Evolutionary conservation across 2,329 filamentous ascomycete genomes (phyloP).

Genomic region (Bipolaris cookei): DNA sequence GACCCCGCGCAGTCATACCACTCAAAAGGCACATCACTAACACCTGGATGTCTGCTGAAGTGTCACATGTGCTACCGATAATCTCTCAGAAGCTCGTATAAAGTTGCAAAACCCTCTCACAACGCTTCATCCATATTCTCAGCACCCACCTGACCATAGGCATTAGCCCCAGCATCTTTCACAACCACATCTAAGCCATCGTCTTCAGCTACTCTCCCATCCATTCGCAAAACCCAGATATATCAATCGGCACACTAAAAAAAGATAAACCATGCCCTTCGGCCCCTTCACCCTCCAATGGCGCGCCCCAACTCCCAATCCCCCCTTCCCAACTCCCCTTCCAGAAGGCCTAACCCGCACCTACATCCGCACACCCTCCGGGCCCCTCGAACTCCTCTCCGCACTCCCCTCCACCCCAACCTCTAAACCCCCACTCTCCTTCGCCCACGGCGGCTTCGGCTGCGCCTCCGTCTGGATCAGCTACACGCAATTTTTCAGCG

Average conservation of each 20-base stretch:
- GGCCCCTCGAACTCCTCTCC: conserved; percentile 59
- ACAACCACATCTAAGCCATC: background rate
- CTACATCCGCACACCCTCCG: conserved; percentile 52
- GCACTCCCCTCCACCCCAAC: conserved; percentile 40
- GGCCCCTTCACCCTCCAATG: conserved; percentile 41
- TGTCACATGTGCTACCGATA: background rate
- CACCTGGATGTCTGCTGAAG: too few relatives aligned
- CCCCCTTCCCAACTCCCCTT: conserved; percentile 37
- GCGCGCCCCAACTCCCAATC: conserved; percentile 33
- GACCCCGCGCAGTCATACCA: conserved; percentile 11
- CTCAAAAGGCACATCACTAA: background rate
- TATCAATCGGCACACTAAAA: background rate
- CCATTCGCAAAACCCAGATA: too few relatives aligned
- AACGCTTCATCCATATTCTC: too few relatives aligned
- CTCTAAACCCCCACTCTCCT: conserved; percentile 54
- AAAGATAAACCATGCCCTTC: conserved; percentile 27
- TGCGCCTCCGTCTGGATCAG: conserved; percentile 60
- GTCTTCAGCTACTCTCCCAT: too few relatives aligned
- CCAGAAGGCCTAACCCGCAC: conserved; percentile 54
- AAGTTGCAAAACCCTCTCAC: too few relatives aligned
- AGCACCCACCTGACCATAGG: too few relatives aligned
- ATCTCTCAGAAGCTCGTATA: background rate
- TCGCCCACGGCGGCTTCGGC: conserved; percentile 63
- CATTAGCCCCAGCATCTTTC: background rate
- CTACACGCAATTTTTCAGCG: conserved; percentile 59